Evolutionary conservation across 2,329 filamentous ascomycete species (phyloP), one percentile per base, ranked within the genome.

Genomic region (Mycosphaerella arachidis): DNA sequence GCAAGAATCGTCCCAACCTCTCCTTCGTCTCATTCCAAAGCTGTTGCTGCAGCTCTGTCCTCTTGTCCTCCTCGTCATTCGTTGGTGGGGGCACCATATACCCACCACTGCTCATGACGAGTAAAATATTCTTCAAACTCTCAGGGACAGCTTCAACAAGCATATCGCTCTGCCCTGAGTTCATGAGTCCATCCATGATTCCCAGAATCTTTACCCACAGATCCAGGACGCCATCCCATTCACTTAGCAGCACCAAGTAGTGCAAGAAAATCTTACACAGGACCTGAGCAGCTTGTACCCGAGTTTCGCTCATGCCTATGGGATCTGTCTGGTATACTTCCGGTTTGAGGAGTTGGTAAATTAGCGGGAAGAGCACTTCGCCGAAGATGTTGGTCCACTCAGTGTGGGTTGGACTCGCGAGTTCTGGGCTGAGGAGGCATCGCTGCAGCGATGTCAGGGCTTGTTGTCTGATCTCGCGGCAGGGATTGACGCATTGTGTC

Each of bases 231-330:
- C 91, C 91, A 24, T 92, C 89, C 84, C 91, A 92, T 67, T 91
- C 87, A 4, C 88, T 89, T 30, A 97, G 81, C 40, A 93, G 80
- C 1, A 93, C 90, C 3, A 97, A 81, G 73, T 97, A 97, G 73
- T 96, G 92, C 61, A 99, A 76, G 76, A 97, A 99, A 2, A 97
- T 93, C 75, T 95, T 97, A 79, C 91, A 96, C 13, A 99, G 82
- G 53, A 99, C 79, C 9, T 91, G 96, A 0, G 93, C 91, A 1
- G 91, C 91, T 70, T 97, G 91, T 0, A 97, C 90, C 48, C 94
- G 84, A 55, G 94, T 97, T 75, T 97, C 93, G 66, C 90, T 90
- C 94, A 99, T 99, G 40, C 94, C 94, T 37, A 89, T 81, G 1
- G 91, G 89, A 72, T 99, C 94, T 1, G 89, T 89, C 56, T 92